Evolutionary conservation across 1,139 yeast genomes (phyloP).

Genomic region (Suhomyces terraborum): DNA sequence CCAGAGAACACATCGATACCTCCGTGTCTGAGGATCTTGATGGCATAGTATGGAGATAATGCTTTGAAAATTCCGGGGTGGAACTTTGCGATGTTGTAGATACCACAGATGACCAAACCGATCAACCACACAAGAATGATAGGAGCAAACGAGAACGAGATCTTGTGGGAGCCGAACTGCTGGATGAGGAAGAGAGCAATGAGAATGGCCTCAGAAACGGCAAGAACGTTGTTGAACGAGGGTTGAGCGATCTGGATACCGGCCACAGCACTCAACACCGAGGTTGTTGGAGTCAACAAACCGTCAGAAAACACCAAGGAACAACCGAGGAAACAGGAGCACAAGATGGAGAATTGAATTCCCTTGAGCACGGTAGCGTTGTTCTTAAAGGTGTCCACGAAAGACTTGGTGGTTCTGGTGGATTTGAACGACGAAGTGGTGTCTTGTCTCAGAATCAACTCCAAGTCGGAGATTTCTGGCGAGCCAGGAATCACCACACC

Average conservation of each 20-base stretch:
- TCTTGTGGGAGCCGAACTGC: conserved; percentile 47
- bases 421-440: conserved; percentile 32
- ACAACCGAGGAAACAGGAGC: conserved; percentile 56
- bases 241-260: conserved; percentile 53
- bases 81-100: conserved; percentile 41
- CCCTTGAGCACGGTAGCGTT: conserved; percentile 27
- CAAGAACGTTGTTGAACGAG: conserved; percentile 42
- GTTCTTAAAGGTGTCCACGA: conserved; percentile 23
- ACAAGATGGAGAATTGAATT: conserved; percentile 36
- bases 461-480: conserved; percentile 36
- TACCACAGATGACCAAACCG: conserved; percentile 47
- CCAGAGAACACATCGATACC: conserved; percentile 51
- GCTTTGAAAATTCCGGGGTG: conserved; percentile 51
- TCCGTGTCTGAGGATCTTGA: conserved; percentile 39
- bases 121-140: conserved; percentile 53
- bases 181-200: conserved; percentile 47
- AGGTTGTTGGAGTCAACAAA: conserved; percentile 61
- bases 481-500: conserved; percentile 48
- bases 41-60: conserved; percentile 54
- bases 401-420: conserved; percentile 14
- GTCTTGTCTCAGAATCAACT: conserved; percentile 43
- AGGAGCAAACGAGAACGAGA: conserved; percentile 53
- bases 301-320: conserved; percentile 61
- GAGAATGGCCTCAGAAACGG: conserved; percentile 51
- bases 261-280: conserved; percentile 54